Evolutionary conservation across 2,329 filamentous ascomycete genomes (phyloP).

Genomic region (Davidsoniella neocaledoniae): DNA sequence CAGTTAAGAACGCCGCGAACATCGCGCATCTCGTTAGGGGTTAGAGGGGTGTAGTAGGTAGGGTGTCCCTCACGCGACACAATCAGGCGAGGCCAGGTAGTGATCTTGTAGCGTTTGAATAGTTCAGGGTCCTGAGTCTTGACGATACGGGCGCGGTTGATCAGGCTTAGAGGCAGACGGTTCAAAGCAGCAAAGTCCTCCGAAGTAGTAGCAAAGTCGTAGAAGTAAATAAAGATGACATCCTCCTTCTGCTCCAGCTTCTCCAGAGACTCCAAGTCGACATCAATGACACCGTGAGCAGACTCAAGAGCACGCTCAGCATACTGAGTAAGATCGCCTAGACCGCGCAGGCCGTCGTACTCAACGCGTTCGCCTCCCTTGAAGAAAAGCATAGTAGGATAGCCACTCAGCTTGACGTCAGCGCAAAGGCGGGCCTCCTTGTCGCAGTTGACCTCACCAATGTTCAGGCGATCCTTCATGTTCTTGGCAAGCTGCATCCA

Average conservation of each 20-base stretch:
- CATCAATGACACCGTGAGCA: conserved; percentile 60
- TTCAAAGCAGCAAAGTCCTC: conserved; percentile 88
- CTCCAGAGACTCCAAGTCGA: conserved; percentile 60
- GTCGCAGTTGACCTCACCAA: conserved; percentile 95
- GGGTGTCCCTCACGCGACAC: conserved; percentile 80
- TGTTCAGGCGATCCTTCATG: conserved; percentile 76
- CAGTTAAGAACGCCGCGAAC: conserved; percentile 61
- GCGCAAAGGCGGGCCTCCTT: conserved; percentile 77
- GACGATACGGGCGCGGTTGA: conserved; percentile 82
- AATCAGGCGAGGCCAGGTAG: conserved; percentile 85
- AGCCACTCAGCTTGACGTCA: conserved; percentile 63
- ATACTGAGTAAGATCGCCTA: conserved; percentile 79
- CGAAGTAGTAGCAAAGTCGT: conserved; percentile 81
- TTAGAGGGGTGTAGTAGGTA: conserved; percentile 75
- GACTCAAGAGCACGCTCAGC: conserved; percentile 73
- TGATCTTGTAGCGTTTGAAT: conserved; percentile 77
- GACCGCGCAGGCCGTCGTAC: conserved; percentile 77
- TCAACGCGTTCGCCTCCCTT: conserved; percentile 80
- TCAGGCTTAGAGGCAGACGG: conserved; percentile 67
- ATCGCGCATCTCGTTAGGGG: conserved; percentile 85
- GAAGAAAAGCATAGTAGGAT: conserved; percentile 87
- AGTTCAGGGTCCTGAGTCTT: conserved; percentile 71
- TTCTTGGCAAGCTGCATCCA: conserved; percentile 84
- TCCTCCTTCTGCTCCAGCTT: conserved; percentile 83
- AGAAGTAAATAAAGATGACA: conserved; percentile 94